phyloP scores from a whole-genome alignment of 2,329 filamentous ascomycete species.

The Trichoderma lentiforme region DNA sequence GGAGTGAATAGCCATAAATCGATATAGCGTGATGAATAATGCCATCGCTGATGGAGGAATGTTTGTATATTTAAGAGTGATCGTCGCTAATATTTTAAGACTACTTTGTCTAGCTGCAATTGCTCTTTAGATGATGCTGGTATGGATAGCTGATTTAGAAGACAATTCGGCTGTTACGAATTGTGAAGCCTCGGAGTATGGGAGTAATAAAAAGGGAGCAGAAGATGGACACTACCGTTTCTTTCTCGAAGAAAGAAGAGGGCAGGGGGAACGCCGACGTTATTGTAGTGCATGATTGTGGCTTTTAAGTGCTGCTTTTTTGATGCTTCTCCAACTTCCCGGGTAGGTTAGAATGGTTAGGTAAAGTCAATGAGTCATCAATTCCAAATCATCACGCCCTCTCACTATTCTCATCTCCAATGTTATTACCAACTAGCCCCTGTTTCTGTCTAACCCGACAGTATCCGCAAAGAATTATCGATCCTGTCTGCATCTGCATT shows the following conservation, averaged over 20 bases:
- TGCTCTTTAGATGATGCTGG: neutral
- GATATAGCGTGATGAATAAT: neutral
- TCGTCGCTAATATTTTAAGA: neutral
- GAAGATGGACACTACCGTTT: neutral
- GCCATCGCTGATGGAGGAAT: neutral
- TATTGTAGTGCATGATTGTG: neutral
- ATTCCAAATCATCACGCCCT: neutral
- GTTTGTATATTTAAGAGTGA: neutral
- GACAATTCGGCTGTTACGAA: neutral
- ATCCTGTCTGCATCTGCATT: neutral
- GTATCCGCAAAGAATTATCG: neutral
- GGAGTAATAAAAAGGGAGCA: neutral
- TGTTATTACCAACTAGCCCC: neutral
- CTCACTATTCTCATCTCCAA: neutral
- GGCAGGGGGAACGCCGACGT: neutral
- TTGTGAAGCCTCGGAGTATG: neutral
- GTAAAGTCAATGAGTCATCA: neutral
- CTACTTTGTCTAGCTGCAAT: neutral
- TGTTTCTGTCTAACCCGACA: neutral
- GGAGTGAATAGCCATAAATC: neutral
- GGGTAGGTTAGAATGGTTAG: neutral
- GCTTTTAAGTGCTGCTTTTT: neutral
- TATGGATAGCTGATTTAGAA: neutral
- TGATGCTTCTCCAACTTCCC: neutral
- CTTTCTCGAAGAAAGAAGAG: neutral